Evolutionary conservation across 202 grass and related monocot genomes (phyloP), one percentile per base, ranked within the genome.

Genomic region (Schoenoplectus triqueter): DNA sequence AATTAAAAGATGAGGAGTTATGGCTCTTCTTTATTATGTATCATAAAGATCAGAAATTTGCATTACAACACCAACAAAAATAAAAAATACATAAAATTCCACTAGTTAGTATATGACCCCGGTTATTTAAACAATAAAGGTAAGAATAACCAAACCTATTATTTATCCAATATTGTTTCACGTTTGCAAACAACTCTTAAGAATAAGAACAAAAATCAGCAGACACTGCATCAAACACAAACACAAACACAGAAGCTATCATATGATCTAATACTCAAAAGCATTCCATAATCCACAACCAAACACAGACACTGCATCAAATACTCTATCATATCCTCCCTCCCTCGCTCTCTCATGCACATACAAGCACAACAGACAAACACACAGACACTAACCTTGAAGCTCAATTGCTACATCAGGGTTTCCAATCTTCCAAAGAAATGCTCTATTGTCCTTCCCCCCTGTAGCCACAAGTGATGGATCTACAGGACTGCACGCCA

Each of bases 351-450:
- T 57, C 2, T 61, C 39, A 44, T 45, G 54, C 31, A 67, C 60
- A 82, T 6, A 77, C 7, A 74, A 73, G 44, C 62, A 71, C 74
- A 69, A 31, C 57, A 86, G 18, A 60, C 31, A 31, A 31, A 31
- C 31, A 31, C 31, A 31, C 31, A 31, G 31, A 31, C 46, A 86
- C 81, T 65, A 68, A 90, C 88, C 88, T 90, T 85, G 83, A 63
- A 97, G 90, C 91, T 99, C 96, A 67, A 94, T 10, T 55, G 64
- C 74, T 64, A 63, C 64, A 69, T 90, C 90, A 84, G 54, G 14
- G 69, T 84, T 88, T 80, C 91, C 91, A 89, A 95, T 99, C 67
- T 88, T 99, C 96, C 93, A 99, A 73, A 99, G 52, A 73, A 92
- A 98, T 69, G 88, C 96, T 87, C 69, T 95, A 76, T 98, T 90